A percentile compares a stretch with the other conserved stretches of the same genome.
These are phyloP conservation scores for Taphrina betulina DNA, from an alignment of 1,139 yeast genomes.

Conservation along the genomic window DNA sequence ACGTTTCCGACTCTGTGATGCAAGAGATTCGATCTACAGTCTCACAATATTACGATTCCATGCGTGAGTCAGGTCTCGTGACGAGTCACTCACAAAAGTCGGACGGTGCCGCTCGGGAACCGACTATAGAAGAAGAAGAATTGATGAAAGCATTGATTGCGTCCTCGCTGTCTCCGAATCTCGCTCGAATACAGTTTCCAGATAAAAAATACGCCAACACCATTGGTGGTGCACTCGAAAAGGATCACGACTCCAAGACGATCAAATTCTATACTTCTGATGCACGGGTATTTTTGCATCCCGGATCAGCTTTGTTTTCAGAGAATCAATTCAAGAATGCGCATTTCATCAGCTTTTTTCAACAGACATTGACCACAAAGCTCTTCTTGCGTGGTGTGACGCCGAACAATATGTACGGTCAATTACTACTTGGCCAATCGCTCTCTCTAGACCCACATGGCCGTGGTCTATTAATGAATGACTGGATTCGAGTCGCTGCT, in stretches of 20 bases:
- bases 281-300: conserved; percentile 72
- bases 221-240: conserved; percentile 73
- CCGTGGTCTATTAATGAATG: conserved; percentile 54
- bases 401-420: conserved; percentile 69
- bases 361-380: conserved; percentile 58
- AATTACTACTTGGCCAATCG: conserved; percentile 72
- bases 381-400: conserved; percentile 72
- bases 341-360: conserved; percentile 43
- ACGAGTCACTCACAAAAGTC: not conserved
- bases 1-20: conserved; percentile 61
- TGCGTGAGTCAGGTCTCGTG: conserved; percentile 73
- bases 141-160: conserved; percentile 67
- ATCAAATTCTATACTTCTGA: conserved; percentile 56
- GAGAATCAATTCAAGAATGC: conserved; percentile 42
- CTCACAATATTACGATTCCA: conserved; percentile 62
- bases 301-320: conserved; percentile 70
- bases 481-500: conserved; percentile 79
- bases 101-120: conserved; percentile 3
- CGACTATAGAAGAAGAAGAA: conserved; percentile 33
- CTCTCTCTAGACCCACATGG: conserved; percentile 65
- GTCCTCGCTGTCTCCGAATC: conserved; percentile 78
- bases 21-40: conserved; percentile 71
- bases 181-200: conserved; percentile 78
- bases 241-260: conserved; percentile 74
- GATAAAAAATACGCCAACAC: conserved; percentile 72